Evolutionary conservation across 129 eudicot species (phyloP), one percentile per base, ranked within the genome.

Genomic region (Saposhnikovia divaricata): DNA sequence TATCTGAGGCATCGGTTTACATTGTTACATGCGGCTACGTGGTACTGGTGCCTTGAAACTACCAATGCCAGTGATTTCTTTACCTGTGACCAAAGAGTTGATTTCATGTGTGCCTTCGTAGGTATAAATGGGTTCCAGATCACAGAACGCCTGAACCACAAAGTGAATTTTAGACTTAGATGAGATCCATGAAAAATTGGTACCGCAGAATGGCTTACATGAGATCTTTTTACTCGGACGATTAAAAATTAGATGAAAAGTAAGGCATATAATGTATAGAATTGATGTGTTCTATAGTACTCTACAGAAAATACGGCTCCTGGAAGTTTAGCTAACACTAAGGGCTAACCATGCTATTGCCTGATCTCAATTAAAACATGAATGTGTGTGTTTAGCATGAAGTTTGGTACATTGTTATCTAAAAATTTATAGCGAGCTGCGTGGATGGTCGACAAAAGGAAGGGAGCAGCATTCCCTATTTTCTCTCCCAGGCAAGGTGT

Each of bases 81-180:
- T 82, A 16, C 94, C 99, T 0, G 99, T 92, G 53, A 95, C 93
- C 86, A 95, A 80, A 4, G 94, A 92, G 89, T 95, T 95, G 85
- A 95, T 95, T 82, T 95, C 99, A 47, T 95, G 92, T 0, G 99
- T 95, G 68, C 99, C 99, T 86, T 95, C 99, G 27, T 83, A 95
- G 16, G 99, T 92, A 84, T 95, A 95, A 61, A 95, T 95, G 9
- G 99, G 99, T 87, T 95, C 99, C 91, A 95, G 83, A 82, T 95
- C 99, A 55, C 97, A 91, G 85, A 95, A 95, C 39, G 99, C 99
- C 97, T 95, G 87, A 19, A 44, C 9, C 80, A 81, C 61, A 51
- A 40, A 14, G 47, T 27, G 40, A 34, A 45, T 5, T 15, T 61
- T 48, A 50, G 8, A 73, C 50, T 46, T 11, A 46, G 50, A 46